Percentiles rank a stretch among this genome's conserved stretches.
Evolutionary conservation across 495 filamentous ascomycete genomes (phyloP).

Genomic region (Penicillium manginii): DNA sequence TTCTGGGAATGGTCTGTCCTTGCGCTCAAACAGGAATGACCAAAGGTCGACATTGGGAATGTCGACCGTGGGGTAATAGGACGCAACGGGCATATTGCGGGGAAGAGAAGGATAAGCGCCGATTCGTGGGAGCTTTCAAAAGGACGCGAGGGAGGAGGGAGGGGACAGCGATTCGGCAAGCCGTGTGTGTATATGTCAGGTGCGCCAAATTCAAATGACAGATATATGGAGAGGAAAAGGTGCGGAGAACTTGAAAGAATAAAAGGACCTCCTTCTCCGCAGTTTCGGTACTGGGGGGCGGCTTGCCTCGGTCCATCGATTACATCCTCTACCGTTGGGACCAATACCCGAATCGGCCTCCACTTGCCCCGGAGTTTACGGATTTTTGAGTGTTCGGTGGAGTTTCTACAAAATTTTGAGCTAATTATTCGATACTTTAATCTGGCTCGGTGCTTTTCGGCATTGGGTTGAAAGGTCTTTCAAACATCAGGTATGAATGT

Average conservation of each 20-base stretch:
- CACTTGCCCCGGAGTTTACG: conserved; percentile 1
- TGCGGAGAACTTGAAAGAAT: not conserved
- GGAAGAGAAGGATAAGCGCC: conserved; percentile 20
- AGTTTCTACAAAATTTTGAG: not conserved
- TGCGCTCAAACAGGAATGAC: conserved; percentile 78
- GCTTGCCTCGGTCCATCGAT: conserved; percentile 6
- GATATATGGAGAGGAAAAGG: not conserved
- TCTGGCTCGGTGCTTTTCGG: no score
- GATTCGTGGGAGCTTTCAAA: conserved; percentile 19
- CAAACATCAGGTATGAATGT: not conserved
- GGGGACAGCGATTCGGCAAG: not conserved
- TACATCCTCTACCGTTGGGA: conserved; percentile 1
- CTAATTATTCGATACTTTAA: no score
- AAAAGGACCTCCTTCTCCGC: not conserved
- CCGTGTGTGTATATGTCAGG: not conserved
- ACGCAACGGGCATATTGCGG: conserved; percentile 48
- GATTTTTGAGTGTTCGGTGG: not conserved
- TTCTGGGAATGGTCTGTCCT: conserved; percentile 67
- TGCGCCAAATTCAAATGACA: not conserved
- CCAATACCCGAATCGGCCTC: conserved; percentile 4
- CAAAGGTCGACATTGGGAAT: conserved; percentile 65
- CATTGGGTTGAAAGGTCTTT: no score
- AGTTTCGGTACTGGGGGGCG: conserved; percentile 2
- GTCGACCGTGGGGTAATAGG: conserved; percentile 39
- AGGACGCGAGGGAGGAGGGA: not conserved